A percentile compares a stretch with the other conserved stretches of the same genome.
Evolutionary conservation across 2,329 filamentous ascomycete genomes (phyloP).

Genomic region (Fusarium secorum): DNA sequence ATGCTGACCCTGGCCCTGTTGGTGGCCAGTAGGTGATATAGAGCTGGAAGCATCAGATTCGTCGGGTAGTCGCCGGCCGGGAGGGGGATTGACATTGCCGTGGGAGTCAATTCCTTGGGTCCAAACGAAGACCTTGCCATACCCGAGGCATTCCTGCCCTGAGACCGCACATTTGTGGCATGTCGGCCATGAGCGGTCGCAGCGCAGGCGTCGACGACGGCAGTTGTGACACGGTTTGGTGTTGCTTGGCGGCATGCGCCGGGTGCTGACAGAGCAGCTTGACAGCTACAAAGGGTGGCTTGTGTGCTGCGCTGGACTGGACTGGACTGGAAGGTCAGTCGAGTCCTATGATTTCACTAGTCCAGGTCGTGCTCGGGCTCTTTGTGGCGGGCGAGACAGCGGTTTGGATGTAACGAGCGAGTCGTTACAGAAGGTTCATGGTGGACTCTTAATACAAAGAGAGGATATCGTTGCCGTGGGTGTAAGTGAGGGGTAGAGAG

Average conservation of each 20-base stretch:
- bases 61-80: slow-evolving; percentile 35
- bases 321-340: neutral
- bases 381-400: slow-evolving; percentile 27
- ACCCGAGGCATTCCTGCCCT: slow-evolving; percentile 67
- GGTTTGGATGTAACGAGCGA: slow-evolving; percentile 33
- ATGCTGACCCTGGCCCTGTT: slow-evolving; percentile 6
- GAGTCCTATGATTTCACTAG: slow-evolving; percentile 20
- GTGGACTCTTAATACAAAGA: slow-evolving; percentile 25
- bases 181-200: slow-evolving; percentile 65
- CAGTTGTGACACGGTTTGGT: slow-evolving; percentile 67
- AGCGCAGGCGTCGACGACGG: slow-evolving; percentile 66
- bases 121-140: slow-evolving; percentile 68
- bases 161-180: slow-evolving; percentile 66
- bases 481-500: slow-evolving; percentile 5
- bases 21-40: slow-evolving; percentile 6
- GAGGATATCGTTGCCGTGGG: neutral
- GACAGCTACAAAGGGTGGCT: slow-evolving; percentile 16
- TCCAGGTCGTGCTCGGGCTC: slow-evolving; percentile 33
- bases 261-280: slow-evolving; percentile 39
- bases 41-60: slow-evolving; percentile 27
- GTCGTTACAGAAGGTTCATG: slow-evolving; percentile 35
- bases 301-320: slow-evolving; percentile 6
- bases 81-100: slow-evolving; percentile 53
- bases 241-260: slow-evolving; percentile 48
- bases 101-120: slow-evolving; percentile 60